Conservation (phyloP, 352 stramenopile genomes). For the Pythium sp. region DNA sequence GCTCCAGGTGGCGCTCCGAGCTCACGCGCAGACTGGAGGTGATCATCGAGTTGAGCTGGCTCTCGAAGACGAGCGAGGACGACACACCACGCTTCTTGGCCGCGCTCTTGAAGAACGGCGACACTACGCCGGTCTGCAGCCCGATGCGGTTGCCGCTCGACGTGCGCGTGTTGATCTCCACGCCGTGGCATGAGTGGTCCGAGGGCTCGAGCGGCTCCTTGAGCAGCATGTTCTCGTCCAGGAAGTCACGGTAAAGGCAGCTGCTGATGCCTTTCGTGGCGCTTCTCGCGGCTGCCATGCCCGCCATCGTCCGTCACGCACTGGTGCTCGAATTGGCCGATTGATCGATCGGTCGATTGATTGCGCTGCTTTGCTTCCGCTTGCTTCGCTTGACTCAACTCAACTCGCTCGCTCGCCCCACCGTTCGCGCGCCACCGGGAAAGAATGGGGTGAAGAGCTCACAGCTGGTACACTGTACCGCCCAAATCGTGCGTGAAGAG, state of each 20-base stretch:
- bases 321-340: not conserved
- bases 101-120: conserved; percentile 69
- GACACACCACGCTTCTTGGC: conserved; percentile 70
- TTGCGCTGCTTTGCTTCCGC: conserved; percentile 13
- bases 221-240: conserved; percentile 48
- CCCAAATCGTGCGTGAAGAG: not conserved
- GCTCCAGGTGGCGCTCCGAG: conserved; percentile 61
- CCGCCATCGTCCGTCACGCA: not conserved
- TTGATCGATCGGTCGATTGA: not conserved
- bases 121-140: conserved; percentile 53
- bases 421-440: not conserved
- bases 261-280: conserved; percentile 51
- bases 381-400: not conserved
- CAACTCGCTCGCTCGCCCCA: not conserved
- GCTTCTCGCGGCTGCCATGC: conserved; percentile 18
- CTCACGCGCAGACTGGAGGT: conserved; percentile 60
- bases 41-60: conserved; percentile 64
- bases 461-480: not conserved
- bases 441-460: conserved; percentile 2
- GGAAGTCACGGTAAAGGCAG: conserved; percentile 67
- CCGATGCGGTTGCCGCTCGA: conserved; percentile 49
- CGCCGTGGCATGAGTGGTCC: conserved; percentile 49
- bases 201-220: conserved; percentile 36
- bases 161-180: conserved; percentile 51
- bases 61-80: conserved; percentile 62